Percentiles rank a stretch among this genome's conserved stretches.
Conservation (phyloP, 1,139 yeast genomes). For the Pichia sp. region DNA sequence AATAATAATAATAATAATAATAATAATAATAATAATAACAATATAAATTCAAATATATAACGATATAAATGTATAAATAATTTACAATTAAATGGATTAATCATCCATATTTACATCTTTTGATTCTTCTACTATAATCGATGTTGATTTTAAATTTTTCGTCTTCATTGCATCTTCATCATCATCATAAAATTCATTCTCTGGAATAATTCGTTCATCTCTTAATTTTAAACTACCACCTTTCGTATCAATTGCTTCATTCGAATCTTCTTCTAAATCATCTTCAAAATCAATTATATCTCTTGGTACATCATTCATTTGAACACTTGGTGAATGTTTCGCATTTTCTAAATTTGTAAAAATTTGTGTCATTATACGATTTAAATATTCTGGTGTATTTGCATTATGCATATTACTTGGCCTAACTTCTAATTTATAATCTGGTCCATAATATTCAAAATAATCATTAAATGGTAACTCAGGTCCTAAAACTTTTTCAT, state of each 20-base stretch:
- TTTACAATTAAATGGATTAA: no score
- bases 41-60: no score
- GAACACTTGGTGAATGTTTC: slow-evolving; percentile 93
- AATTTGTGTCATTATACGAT: slow-evolving; percentile 75
- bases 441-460: slow-evolving; percentile 96
- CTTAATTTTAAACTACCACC: slow-evolving; percentile 88
- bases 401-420: slow-evolving; percentile 97
- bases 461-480: slow-evolving; percentile 95
- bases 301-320: slow-evolving; percentile 81
- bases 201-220: slow-evolving; percentile 64
- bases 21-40: no score
- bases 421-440: slow-evolving; percentile 85
- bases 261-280: slow-evolving; percentile 65
- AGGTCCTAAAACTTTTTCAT: slow-evolving; percentile 67
- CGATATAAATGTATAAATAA: no score
- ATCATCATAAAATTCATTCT: slow-evolving; percentile 61
- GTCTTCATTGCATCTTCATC: slow-evolving; percentile 43
- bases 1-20: neutral
- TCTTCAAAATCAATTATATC: slow-evolving; percentile 84
- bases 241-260: slow-evolving; percentile 72
- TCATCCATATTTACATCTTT: no score
- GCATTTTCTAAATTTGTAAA: slow-evolving; percentile 77
- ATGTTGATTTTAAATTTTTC: no score
- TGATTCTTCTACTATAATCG: slow-evolving; percentile 2
- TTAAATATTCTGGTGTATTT: slow-evolving; percentile 86